Evolutionary conservation across 2,329 filamentous ascomycete species (phyloP).

Genomic region (Aciculosporium take): DNA sequence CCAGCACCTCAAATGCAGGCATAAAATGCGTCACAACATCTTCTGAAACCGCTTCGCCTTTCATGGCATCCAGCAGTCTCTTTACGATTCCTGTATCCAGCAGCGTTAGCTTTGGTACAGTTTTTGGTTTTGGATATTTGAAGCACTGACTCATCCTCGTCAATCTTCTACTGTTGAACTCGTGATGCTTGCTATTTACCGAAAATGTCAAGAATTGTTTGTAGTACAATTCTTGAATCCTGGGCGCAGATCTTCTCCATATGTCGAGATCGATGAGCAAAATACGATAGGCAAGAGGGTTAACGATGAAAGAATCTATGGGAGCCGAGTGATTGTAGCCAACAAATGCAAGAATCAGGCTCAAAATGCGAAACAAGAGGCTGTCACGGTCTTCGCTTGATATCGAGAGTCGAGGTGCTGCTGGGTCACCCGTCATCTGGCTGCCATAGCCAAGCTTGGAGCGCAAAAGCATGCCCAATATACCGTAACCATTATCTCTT

Average conservation of each 20-base stretch:
- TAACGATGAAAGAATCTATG: slow-evolving; percentile 83
- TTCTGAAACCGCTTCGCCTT: slow-evolving; percentile 62
- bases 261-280: slow-evolving; percentile 85
- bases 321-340: slow-evolving; percentile 73
- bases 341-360: slow-evolving; percentile 69
- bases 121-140: background rate
- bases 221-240: slow-evolving; percentile 82
- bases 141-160: slow-evolving; percentile 68
- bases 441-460: slow-evolving; percentile 56
- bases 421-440: slow-evolving; percentile 15
- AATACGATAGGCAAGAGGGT: slow-evolving; percentile 85
- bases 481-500: slow-evolving; percentile 82
- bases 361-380: slow-evolving; percentile 51
- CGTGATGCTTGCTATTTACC: slow-evolving; percentile 77
- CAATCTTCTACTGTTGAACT: slow-evolving; percentile 80
- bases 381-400: slow-evolving; percentile 39
- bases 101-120: slow-evolving; percentile 7
- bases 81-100: slow-evolving; percentile 64
- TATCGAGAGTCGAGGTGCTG: slow-evolving; percentile 28
- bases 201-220: slow-evolving; percentile 82
- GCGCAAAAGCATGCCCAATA: slow-evolving; percentile 69
- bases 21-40: slow-evolving; percentile 66
- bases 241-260: slow-evolving; percentile 66
- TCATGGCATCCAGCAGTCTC: slow-evolving; percentile 76
- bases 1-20: slow-evolving; percentile 61